Conservation (phyloP, 208 protist genomes). For the Trypanosoma conorhini region DNA sequence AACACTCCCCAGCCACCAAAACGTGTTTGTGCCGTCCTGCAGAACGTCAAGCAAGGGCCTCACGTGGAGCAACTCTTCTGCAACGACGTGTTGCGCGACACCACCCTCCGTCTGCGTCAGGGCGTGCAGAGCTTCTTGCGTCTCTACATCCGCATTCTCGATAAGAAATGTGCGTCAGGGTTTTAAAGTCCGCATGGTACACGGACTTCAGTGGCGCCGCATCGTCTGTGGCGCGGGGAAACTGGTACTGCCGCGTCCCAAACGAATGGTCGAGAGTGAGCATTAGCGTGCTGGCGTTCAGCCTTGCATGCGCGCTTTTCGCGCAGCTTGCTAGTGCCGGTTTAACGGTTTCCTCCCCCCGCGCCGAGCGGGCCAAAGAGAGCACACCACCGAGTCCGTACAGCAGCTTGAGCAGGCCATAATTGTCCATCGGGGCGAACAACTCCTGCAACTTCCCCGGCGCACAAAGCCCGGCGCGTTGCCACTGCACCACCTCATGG, state of each 20-base stretch:
- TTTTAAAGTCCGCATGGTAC: constrained; percentile 5
- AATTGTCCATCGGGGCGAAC: constrained; percentile 27
- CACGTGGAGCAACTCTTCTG: constrained; percentile 4
- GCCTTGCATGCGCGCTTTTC: constrained; percentile 2
- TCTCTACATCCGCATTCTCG: constrained; percentile 24
- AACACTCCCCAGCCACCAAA: constrained; percentile 28
- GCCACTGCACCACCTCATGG: constrained; percentile 24
- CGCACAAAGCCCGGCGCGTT: constrained; percentile 20
- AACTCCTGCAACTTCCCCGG: constrained; percentile 4
- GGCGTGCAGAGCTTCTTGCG: constrained; percentile 16
- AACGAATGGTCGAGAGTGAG: constrained; percentile 28
- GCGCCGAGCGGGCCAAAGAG: constrained; percentile 8
- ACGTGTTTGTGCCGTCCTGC: constrained; percentile 8
- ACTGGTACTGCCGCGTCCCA: constrained; percentile 27
- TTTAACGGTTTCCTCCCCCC: background rate
- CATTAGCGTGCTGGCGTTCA: constrained; percentile 10
- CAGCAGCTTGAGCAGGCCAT: constrained; percentile 25
- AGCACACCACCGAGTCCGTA: constrained; percentile 27
- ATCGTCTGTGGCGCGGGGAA: constrained; percentile 3
- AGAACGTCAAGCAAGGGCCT: constrained; percentile 12
- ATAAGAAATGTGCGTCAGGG: constrained; percentile 14
- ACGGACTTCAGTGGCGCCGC: background rate
- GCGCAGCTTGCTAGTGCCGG: constrained; percentile 20
- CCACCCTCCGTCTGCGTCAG: background rate
- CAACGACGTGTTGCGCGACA: constrained; percentile 1